Evolutionary conservation across 1,284 basidiomycete genomes (phyloP), one percentile per base, ranked within the genome.

Genomic region (Pseudozyma sp.): DNA sequence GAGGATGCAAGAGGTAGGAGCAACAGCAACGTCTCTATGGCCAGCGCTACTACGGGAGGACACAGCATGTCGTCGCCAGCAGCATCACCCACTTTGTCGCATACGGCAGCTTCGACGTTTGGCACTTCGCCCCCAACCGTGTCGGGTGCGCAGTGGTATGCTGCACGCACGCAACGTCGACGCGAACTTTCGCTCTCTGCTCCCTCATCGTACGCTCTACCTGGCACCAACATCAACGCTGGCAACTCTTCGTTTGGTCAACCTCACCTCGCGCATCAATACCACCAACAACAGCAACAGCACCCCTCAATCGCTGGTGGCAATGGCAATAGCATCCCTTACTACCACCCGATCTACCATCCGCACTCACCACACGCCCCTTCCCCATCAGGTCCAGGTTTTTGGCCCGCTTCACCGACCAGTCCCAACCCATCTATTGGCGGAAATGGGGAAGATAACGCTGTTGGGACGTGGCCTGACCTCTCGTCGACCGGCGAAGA

Each of bases 111-210:
- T 31, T 31, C 25, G 25, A 31, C 25, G 25, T 31, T 31, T 31
- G 25, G 25, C 11, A 45, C 44, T 14, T 25, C 42, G 10, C 36
- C 44, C 16, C 18, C 13, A 25, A 19, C 47, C 5, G 60, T 59
- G 13, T 53, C 70, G 3, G 72, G 67, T 0, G 55, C 55, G 40
- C 73, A 76, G 31, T 76, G 73, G 73, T 76, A 70, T 42, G 67
- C 68, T 31, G 73, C 73, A 1, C 49, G 73, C 11, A 64, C 60
- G 10, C 68, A 76, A 21, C 52, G 68, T 1, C 34, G 73, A 3
- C 43, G 68, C 13, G 73, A 76, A 38, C 54, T 70, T 1, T 74
- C 71, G 6, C 58, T 74, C 39, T 68, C 63, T 5, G 38, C 69
- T 0, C 49, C 70, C 3, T 36, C 51, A 7, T 25, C 35, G 13